Evolutionary conservation across 345 rosid genomes (phyloP), one percentile per base, ranked within the genome.

Genomic region (Viola odorata): DNA sequence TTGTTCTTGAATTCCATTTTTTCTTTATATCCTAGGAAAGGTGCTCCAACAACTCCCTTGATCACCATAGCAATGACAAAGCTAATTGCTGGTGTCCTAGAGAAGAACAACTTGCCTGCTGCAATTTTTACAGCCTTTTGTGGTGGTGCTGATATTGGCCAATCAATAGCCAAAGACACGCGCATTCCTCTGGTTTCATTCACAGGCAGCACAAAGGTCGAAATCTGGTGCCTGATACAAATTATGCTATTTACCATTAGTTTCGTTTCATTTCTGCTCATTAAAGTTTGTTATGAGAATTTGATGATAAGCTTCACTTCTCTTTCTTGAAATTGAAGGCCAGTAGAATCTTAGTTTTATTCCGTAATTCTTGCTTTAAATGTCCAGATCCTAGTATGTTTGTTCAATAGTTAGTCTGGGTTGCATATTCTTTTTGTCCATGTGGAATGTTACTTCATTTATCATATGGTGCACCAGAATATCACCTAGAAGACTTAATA

Each of bases 191-290:
- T 94, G 56, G 91, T 94, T 67, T 90, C 99, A 37, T 90, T 94
- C 64, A 90, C 97, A 5, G 99, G 99, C 63, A 94, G 96, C 76
- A 82, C 96, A 53, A 86, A 82, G 97, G 99, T 94, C n/a, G n/a
- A n/a, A n/a, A n/a, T n/a, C n/a, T n/a, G n/a, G n/a, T 23, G 32
- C 32, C 32, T 23, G 32, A 23, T 23, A 23, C 32, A 23, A 23
- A 23, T 23, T 23, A 23, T 23, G 32, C 32, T 23, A 23, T 23
- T 23, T 2, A 23, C 32, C 32, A 23, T 23, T 23, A 23, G 32
- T 23, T 23, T 23, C 32, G 32, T 23, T 23, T 23, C 32, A 23
- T 23, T 23, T 23, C 32, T 23, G 32, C 32, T 23, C 32, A 23
- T 23, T 23, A 23, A 23, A 23, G 32, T 23, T 23, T 23, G 32